Evolutionary conservation across 2,329 filamentous ascomycete species (phyloP).

Genomic region (Claviceps lovelessii): DNA sequence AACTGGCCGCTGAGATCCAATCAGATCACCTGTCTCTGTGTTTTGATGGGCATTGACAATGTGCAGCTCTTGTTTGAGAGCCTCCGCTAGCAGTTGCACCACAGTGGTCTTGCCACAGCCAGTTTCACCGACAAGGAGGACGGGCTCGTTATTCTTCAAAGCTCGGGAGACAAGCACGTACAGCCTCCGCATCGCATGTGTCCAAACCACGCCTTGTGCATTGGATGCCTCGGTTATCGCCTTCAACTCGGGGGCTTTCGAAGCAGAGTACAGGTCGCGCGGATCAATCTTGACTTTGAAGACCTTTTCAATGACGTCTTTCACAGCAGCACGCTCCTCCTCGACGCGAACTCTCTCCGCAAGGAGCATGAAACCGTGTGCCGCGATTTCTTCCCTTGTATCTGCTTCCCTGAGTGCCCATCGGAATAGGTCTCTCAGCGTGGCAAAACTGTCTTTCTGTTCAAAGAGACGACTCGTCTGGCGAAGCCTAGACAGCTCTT

Average conservation of each 20-base stretch:
- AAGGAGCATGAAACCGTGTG: constrained; percentile 91
- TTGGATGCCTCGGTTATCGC: constrained; percentile 33
- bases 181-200: constrained; percentile 78
- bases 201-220: constrained; percentile 71
- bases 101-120: constrained; percentile 97
- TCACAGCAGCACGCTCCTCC: constrained; percentile 74
- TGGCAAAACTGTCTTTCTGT: constrained; percentile 94
- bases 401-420: constrained; percentile 84
- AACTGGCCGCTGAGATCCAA: constrained; percentile 84
- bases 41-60: constrained; percentile 98
- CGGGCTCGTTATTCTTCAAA: constrained; percentile 78
- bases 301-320: constrained; percentile 72
- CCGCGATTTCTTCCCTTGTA: constrained; percentile 73
- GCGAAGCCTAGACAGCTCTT: constrained; percentile 74
- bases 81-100: constrained; percentile 79
- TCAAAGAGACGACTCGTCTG: constrained; percentile 90
- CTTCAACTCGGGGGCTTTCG: constrained; percentile 40
- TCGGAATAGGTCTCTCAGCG: constrained; percentile 83
- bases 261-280: constrained; percentile 54
- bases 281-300: constrained; percentile 78
- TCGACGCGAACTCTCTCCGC: constrained; percentile 87
- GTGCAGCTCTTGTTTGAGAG: constrained; percentile 59
- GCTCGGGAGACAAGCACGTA: constrained; percentile 83
- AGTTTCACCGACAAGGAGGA: constrained; percentile 89
- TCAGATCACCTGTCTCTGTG: constrained; percentile 91